Percentiles rank a stretch among this genome's conserved stretches.
These are phyloP conservation scores for Fraxinus xanthoxyloides DNA, from an alignment of 305 asterid species.

Conservation along the genomic window DNA sequence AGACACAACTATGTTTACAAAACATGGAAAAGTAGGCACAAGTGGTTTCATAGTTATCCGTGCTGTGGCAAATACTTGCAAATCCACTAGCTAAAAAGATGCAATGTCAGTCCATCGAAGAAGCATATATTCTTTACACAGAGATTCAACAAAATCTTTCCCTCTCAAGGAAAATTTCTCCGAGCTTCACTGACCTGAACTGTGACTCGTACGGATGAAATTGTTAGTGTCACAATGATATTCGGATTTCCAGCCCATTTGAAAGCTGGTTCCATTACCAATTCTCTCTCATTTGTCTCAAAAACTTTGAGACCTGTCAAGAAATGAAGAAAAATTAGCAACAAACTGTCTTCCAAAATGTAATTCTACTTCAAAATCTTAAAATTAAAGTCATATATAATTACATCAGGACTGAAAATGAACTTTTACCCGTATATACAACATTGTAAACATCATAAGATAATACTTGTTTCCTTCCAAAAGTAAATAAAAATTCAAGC, in stretches of 20 bases:
- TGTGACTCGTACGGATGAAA: slow-evolving; percentile 48
- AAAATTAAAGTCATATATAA: background rate
- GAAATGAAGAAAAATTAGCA: background rate
- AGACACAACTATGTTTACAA: slow-evolving; percentile 59
- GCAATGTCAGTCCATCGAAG: slow-evolving; percentile 13
- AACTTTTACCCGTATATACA: background rate
- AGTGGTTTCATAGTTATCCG: slow-evolving; percentile 73
- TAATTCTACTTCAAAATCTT: background rate
- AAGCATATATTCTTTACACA: background rate
- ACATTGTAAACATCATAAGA: background rate
- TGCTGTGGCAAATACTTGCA: slow-evolving; percentile 63
- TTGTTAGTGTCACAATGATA: slow-evolving; percentile 44
- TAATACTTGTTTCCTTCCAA: background rate
- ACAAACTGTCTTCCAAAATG: background rate
- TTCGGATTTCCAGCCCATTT: slow-evolving; percentile 86
- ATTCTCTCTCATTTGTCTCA: slow-evolving; percentile 79
- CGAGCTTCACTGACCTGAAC: slow-evolving; percentile 54
- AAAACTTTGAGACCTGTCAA: slow-evolving; percentile 67
- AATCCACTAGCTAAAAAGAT: slow-evolving; percentile 63
- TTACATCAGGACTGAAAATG: background rate
- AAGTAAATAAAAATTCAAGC: background rate
- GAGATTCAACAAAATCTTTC: background rate
- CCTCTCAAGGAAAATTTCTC: background rate
- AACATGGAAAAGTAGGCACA: slow-evolving; percentile 75
- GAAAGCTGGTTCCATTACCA: slow-evolving; percentile 79